Evolutionary conservation across 495 filamentous ascomycete genomes (phyloP), one percentile per base, ranked within the genome.

Genomic region (Tuber indicum): DNA sequence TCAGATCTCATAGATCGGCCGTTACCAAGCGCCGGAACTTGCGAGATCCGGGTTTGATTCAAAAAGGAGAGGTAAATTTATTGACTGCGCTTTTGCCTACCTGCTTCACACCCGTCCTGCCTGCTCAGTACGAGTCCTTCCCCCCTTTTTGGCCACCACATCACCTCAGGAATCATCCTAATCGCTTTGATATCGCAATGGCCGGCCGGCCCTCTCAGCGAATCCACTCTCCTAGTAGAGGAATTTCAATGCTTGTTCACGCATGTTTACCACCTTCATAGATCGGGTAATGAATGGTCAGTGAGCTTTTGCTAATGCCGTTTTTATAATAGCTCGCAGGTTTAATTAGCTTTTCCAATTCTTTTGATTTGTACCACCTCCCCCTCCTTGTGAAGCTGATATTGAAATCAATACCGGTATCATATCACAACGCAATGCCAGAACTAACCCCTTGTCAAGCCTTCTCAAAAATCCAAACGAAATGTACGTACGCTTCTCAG

Each of bases 241-340:
- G 88, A 71, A 70, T 92, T 72, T 96, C 94, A 21, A 88, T 91
- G 32, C 74, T 91, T 32, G 79, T 94, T 70, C 94, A 97, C 85
- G 87, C 92, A 86, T n/a, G 84, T 75, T 75, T 66, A 32, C 26
- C 58, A 66, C 26, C 58, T 17, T 66, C 58, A 32, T n/a, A 17
- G 58, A n/a, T 17, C n/a, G 5, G 26, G n/a, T 66, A 5, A 5
- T 62, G 10, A 19, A 12, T 32, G 26, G 17, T 32, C n/a, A 17
- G 58, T 17, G 58, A 32, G n/a, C 26, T 32, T 66, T 66, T 66
- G 58, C 58, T 66, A 66, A 66, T 26, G n/a, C 58, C n/a, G 58
- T 32, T 66, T 32, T 32, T n/a, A 32, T 66, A 58, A 72, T 70
- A 81, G 79, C 70, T 47, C 32, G 71, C 86, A 19, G 93, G 93